Base-by-base conservation (phyloP, 2,329 filamentous ascomycete genomes). In the Colletotrichum theobromicola region DNA sequence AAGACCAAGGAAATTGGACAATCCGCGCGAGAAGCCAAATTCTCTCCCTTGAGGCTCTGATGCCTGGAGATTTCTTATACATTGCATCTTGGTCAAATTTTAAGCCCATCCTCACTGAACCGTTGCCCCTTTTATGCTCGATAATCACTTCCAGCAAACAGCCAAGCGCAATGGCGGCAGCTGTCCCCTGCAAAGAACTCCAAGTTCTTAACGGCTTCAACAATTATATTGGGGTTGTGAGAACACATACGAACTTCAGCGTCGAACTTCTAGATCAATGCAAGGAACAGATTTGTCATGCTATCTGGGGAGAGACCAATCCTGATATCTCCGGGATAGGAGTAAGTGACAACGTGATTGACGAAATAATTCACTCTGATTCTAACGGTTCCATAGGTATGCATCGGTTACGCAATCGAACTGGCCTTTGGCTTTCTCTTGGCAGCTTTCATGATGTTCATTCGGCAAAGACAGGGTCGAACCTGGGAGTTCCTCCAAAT, bases 401-500 rank as follows among this genome's bases (percentile, higher is more conserved):
- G 21, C 13, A 55, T 55, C 21, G 50, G 50, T 24, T 57, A 57
- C 8, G 53, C 24, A 15, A 16, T 57, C 15, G 53, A 57, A 16
- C 24, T 57, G 12, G 24, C 21, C 15, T 3, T 57, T 5, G 53
- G 53, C 12, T 57, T 57, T 8, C 6, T 24, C 4, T 26, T 57
- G 21, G 53, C 53, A 16, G 21, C 21, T 26, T 24, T 16, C 12
- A 26, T 32, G 57, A 10, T 60, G 26, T 10, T 21, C 7, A 15
- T 60, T 18, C 28, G 16, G 6, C 57, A 60, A 60, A 32, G 57
- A 24, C 15, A 13, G 18, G 57, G 30, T 83, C 84, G 18, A 83
- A 35, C 7, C 2, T 65, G 61, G 53, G 61, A 65, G 50, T 57
- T 58, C 8, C 21, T 28, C 9, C 61, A 60, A 5, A 15, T 55